These are phyloP conservation scores for Kodamaea derodonti DNA, from an alignment of 1,139 yeast species.

Conservation along the genomic window DNA sequence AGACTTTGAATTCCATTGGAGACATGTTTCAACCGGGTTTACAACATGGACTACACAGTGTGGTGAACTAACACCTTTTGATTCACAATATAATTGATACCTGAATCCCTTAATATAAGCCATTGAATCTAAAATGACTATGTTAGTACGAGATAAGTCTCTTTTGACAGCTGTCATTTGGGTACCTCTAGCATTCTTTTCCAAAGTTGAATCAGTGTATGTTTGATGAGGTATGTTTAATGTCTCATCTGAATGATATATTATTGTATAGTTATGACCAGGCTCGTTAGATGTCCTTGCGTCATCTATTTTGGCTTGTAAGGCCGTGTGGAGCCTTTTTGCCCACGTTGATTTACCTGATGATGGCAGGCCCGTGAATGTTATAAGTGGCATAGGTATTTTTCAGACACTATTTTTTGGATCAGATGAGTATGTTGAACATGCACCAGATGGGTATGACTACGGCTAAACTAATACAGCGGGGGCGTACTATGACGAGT, in stretches of 20 bases:
- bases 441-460: no score
- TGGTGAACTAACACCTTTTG: slow-evolving; percentile 77
- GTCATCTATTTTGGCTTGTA: slow-evolving; percentile 45
- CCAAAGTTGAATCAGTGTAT: slow-evolving; percentile 67
- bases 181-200: slow-evolving; percentile 76
- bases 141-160: slow-evolving; percentile 60
- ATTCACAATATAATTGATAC: slow-evolving; percentile 91
- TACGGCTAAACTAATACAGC: no score
- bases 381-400: slow-evolving; percentile 77
- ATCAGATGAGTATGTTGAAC: no score
- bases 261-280: slow-evolving; percentile 56
- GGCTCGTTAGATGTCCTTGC: slow-evolving; percentile 36
- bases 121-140: slow-evolving; percentile 81
- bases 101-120: slow-evolving; percentile 94
- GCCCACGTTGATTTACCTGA: slow-evolving; percentile 85
- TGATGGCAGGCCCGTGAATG: slow-evolving; percentile 81
- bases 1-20: slow-evolving; percentile 51
- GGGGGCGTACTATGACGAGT: no score
- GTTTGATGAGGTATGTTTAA: slow-evolving; percentile 67
- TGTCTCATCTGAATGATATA: slow-evolving; percentile 72
- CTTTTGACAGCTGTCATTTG: slow-evolving; percentile 89
- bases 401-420: no score
- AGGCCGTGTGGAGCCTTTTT: slow-evolving; percentile 40
- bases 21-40: slow-evolving; percentile 58
- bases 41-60: slow-evolving; percentile 81